Percentiles rank a stretch among this genome's conserved stretches.
Conservation (phyloP, 225 moss, liverwort and hornwort species). For the Marchantia paleacea region DNA sequence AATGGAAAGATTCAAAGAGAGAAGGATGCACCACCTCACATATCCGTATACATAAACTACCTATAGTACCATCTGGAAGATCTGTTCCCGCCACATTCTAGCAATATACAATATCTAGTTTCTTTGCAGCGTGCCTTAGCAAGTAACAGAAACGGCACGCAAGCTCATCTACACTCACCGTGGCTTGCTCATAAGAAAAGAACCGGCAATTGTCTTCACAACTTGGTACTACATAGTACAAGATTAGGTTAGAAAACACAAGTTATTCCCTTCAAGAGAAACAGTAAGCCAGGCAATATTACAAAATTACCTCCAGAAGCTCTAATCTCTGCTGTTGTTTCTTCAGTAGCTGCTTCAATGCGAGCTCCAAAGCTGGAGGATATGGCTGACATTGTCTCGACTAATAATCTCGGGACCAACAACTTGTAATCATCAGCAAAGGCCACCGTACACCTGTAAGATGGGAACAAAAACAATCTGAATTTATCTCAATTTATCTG, state of each 20-base stretch:
- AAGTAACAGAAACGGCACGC: too few relatives aligned
- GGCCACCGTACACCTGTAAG: slow-evolving; percentile 79
- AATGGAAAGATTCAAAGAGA: background rate
- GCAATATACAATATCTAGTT: background rate
- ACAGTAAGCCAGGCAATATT: background rate
- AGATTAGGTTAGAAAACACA: too few relatives aligned
- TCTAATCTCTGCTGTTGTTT: slow-evolving; percentile 51
- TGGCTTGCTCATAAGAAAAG: background rate
- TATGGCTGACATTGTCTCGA: slow-evolving; percentile 93
- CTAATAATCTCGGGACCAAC: slow-evolving; percentile 77
- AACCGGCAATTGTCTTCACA: background rate
- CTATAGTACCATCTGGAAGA: too few relatives aligned
- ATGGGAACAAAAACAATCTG: background rate
- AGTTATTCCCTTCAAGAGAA: background rate
- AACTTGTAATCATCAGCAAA: slow-evolving; percentile 90
- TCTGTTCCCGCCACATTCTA: background rate
- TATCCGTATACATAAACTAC: background rate
- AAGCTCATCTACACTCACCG: background rate
- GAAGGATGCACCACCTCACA: background rate
- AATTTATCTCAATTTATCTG: too few relatives aligned
- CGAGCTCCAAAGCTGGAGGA: slow-evolving; percentile 79
- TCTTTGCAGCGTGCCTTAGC: background rate
- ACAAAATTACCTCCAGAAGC: slow-evolving; percentile 49
- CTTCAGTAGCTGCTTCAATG: slow-evolving; percentile 77
- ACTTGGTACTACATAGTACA: background rate